phyloP scores from a whole-genome alignment of 2,329 filamentous ascomycete species.

The Daldinia sp. region DNA sequence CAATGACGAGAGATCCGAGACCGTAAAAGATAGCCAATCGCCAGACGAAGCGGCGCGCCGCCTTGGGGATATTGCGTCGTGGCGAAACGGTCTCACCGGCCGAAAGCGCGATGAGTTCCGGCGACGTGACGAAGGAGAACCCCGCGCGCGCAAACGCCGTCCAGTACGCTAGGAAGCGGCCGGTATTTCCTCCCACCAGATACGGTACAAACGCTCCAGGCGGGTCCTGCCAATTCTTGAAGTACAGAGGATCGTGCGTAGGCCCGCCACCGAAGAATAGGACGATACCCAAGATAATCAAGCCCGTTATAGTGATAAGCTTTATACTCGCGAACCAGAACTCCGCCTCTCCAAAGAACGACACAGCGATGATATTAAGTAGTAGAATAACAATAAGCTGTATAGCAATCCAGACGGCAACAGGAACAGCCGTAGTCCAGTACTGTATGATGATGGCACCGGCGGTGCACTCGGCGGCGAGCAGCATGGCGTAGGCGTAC shows the following conservation, averaged over 20 bases:
- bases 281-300: constrained; percentile 64
- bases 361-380: constrained; percentile 65
- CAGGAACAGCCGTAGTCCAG: constrained; percentile 61
- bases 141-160: constrained; percentile 64
- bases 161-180: constrained; percentile 67
- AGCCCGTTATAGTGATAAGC: constrained; percentile 64
- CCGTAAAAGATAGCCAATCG: constrained; percentile 71
- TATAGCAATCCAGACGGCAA: constrained; percentile 68
- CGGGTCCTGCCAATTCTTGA: constrained; percentile 58
- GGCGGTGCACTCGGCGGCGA: constrained; percentile 66
- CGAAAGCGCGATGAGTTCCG: constrained; percentile 70
- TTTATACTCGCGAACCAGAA: constrained; percentile 70
- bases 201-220: constrained; percentile 58
- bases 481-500: constrained; percentile 67
- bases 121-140: constrained; percentile 69
- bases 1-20: constrained; percentile 67
- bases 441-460: constrained; percentile 67
- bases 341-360: constrained; percentile 67
- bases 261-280: constrained; percentile 65
- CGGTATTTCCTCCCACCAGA: constrained; percentile 54
- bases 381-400: constrained; percentile 61
- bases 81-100: constrained; percentile 72
- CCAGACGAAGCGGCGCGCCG: constrained; percentile 67
- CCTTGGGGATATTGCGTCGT: constrained; percentile 71
- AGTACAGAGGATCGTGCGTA: constrained; percentile 57